Evolutionary conservation across 768 basidiomycete genomes (phyloP).

Genomic region (Amanita thiersii): DNA sequence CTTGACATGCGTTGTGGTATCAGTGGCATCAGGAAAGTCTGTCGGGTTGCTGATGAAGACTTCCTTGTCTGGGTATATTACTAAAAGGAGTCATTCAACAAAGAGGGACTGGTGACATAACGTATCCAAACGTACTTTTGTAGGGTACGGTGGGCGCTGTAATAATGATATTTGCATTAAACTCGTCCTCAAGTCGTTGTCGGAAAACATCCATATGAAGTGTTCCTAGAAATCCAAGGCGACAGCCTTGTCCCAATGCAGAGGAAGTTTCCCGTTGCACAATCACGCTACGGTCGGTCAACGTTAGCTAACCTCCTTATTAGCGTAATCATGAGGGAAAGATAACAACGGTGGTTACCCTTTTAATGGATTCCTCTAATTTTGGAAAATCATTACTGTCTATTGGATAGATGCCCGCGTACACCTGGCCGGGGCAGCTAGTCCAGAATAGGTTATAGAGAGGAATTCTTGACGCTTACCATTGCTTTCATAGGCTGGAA

Average conservation of each 20-base stretch:
- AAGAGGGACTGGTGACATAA: background rate
- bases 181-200: slow-evolving; percentile 95
- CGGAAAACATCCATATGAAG: slow-evolving; percentile 96
- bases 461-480: slow-evolving; percentile 34
- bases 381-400: slow-evolving; percentile 88
- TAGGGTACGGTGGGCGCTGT: slow-evolving; percentile 96
- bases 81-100: slow-evolving; percentile 28
- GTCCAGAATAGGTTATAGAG: background rate
- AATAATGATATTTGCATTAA: slow-evolving; percentile 88
- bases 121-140: slow-evolving; percentile 43
- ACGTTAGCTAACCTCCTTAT: slow-evolving; percentile 46
- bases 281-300: slow-evolving; percentile 85
- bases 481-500: slow-evolving; percentile 92
- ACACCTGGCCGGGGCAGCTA: slow-evolving; percentile 49
- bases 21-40: slow-evolving; percentile 83
- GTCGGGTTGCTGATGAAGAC: slow-evolving; percentile 84
- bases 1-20: slow-evolving; percentile 51
- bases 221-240: slow-evolving; percentile 92
- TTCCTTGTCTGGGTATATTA: slow-evolving; percentile 61
- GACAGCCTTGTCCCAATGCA: slow-evolving; percentile 90
- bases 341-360: slow-evolving; percentile 39
- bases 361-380: slow-evolving; percentile 90
- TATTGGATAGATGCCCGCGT: slow-evolving; percentile 90
- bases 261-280: slow-evolving; percentile 88
- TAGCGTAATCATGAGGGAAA: slow-evolving; percentile 9